phyloP scores from a whole-genome alignment of 129 eudicot species.

The Tagetes patula region DNA sequence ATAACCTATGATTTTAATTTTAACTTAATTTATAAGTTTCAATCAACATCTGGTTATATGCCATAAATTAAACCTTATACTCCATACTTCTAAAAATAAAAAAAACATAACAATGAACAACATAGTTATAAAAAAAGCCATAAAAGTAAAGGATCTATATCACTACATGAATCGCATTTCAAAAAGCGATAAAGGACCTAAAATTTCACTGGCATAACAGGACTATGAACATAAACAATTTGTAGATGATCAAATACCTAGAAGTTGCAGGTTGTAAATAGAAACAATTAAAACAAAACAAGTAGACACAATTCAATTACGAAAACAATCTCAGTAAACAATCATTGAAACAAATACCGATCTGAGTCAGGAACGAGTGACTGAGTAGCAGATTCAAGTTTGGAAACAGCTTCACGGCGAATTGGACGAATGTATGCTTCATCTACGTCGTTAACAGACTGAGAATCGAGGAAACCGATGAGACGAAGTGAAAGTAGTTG shows the following conservation, averaged over 20 bases:
- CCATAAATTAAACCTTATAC: conserved; percentile 15
- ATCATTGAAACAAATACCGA: conserved; percentile 39
- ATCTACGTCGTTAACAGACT: conserved; percentile 46
- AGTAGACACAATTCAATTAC: background rate
- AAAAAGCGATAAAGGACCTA: background rate
- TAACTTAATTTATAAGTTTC: background rate
- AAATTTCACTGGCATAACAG: background rate
- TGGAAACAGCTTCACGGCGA: conserved; percentile 70
- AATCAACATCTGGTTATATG: conserved; percentile 6
- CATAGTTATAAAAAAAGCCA: background rate
- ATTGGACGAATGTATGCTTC: conserved; percentile 68
- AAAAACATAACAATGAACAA: background rate
- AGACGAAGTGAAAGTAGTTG: conserved; percentile 71
- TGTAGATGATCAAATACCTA: background rate
- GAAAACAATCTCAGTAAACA: background rate
- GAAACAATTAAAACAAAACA: too few species aligned
- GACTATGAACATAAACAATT: background rate
- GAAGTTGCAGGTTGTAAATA: background rate
- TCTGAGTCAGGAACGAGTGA: conserved; percentile 67
- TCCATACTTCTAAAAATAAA: background rate
- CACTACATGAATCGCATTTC: background rate
- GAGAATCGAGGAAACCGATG: conserved; percentile 91
- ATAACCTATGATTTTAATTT: background rate
- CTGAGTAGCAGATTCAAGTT: conserved; percentile 57
- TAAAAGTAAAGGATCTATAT: background rate